These are phyloP conservation scores for Sergeia podlipaevii DNA, from an alignment of 208 protist genomes.

Conservation along the genomic window DNA sequence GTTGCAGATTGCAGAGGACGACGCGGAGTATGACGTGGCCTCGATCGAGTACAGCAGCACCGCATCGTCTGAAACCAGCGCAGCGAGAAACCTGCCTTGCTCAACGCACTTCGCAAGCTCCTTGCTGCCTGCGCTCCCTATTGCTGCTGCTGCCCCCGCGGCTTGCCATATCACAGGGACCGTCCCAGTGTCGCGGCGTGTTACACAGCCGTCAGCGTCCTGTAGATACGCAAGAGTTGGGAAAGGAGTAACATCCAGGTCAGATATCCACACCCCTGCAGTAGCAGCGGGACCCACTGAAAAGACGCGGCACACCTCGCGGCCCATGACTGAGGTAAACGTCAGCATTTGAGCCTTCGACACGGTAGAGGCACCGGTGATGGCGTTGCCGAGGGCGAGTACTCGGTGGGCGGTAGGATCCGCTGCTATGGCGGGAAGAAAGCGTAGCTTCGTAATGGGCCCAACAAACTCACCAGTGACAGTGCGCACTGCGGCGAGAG, in stretches of 20 bases:
- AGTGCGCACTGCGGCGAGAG: conserved; percentile 37
- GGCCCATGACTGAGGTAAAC: conserved; percentile 45
- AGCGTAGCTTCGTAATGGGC: conserved; percentile 22
- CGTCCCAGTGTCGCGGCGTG: not conserved
- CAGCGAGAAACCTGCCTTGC: conserved; percentile 38
- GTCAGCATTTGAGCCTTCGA: conserved; percentile 43
- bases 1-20: no score
- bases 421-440: no score
- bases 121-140: no score
- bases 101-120: conserved; percentile 1
- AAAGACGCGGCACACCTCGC: conserved; percentile 34
- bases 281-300: conserved; percentile 17
- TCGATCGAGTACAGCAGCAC: conserved; percentile 43
- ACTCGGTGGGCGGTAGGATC: conserved; percentile 24
- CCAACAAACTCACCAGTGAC: conserved; percentile 43
- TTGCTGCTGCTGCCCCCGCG: no score
- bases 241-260: conserved; percentile 17
- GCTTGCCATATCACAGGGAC: not conserved
- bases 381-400: conserved; percentile 35
- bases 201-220: conserved; percentile 9
- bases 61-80: conserved; percentile 34
- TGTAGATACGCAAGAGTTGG: conserved; percentile 11
- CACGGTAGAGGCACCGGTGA: no score
- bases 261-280: not conserved
- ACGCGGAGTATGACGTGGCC: no score